Evolutionary conservation across 2,329 filamentous ascomycete genomes (phyloP), one percentile per base, ranked within the genome.

Genomic region (Aurifilum marmelostoma): DNA sequence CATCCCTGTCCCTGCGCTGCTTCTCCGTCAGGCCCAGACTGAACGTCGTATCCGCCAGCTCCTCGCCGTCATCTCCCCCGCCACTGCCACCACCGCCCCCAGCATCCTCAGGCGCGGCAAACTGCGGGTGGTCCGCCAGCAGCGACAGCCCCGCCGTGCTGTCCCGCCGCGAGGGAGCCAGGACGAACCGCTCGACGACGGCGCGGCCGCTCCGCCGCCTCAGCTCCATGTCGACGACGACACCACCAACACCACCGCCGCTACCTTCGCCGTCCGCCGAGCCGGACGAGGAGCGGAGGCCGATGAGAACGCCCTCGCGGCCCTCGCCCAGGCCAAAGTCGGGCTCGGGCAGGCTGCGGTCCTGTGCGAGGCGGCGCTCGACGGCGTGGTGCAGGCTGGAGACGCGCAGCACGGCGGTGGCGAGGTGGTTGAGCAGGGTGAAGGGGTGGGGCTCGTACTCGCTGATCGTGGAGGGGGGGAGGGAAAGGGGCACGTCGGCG

Each of bases 1-100:
- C 92, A 75, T 97, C 95, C 34, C 96, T 84, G 64, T 97, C 95
- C 72, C 86, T 85, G 74, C 92, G 87, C 82, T 99, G 96, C 82
- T 96, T 94, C 69, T 97, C 95, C 24, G 95, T 98, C 69, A 99
- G 82, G 0, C 91, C 90, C 4, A 99, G 80, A 72, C 92, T 91
- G 77, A 99, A 99, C 0, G 95, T 97, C 12, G 92, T 91, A 74
- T 89, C 87, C 5, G 88, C 87, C 69, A 88, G 83, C 43, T 85
- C 85, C 34, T 86, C 85, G 1, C 78, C 85, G 1, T 76, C 81
- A 0, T 72, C 78, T 2, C 76, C 80, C 1, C 34, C 34, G 75
- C 72, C n/a, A n/a, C n/a, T 76, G 0, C 72, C 76, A 9, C 71
- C 74, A 0, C 75, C 75, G 2, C 79, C 32, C 12, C 29, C 77